Base-by-base conservation (phyloP, 169 alveolate species). In the Plasmodium adleri region DNA sequence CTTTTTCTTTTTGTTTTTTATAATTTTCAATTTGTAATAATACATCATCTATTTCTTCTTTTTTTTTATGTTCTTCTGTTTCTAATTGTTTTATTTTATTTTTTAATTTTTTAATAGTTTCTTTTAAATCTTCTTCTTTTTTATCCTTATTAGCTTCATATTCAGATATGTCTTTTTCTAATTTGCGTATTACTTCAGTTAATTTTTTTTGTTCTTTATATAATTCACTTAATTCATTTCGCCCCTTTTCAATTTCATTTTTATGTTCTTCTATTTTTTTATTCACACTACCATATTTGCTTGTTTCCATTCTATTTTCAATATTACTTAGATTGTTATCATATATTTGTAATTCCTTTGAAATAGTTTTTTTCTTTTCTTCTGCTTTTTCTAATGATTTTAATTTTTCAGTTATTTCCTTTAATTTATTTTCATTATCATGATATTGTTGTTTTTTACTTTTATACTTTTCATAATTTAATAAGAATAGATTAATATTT, bases 181-280 rank as follows among this genome's bases (percentile, higher is more conserved):
- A 72, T 32, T 94, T 80, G 28, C 88, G 86, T n/a, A 94, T 92
- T 22, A 74, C 83, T n/a, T 85, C 93, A 24, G 88, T 93, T 70
- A 95, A 66, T 10, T 86, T 74, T 62, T 91, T 93, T 20, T 95
- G 92, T 73, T 94, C 91, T 7, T 50, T 83, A 58, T 85, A 93
- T 49, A 93, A 86, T 45, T 80, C 93, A 15, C 45, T 64, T 12
- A 86, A 72, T 32, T 89, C 71, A 15, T 68, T 86, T 22, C 92
- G 63, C 3, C 91, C 71, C 45, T 88, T 93, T 9, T 72, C 88
- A 15, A 95, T 74, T 22, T 75, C 92, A 4, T 50, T 49, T 32
- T 80, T 72, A 6, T 74, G 68, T 12, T 80, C 87, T 8, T 68
- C 92, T 49, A 92, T 64, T 60, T 86, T 72, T 64, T 68, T 47